Evolutionary conservation across 768 basidiomycete genomes (phyloP), one percentile per base, ranked within the genome.

Genomic region (Trametes meyenii): DNA sequence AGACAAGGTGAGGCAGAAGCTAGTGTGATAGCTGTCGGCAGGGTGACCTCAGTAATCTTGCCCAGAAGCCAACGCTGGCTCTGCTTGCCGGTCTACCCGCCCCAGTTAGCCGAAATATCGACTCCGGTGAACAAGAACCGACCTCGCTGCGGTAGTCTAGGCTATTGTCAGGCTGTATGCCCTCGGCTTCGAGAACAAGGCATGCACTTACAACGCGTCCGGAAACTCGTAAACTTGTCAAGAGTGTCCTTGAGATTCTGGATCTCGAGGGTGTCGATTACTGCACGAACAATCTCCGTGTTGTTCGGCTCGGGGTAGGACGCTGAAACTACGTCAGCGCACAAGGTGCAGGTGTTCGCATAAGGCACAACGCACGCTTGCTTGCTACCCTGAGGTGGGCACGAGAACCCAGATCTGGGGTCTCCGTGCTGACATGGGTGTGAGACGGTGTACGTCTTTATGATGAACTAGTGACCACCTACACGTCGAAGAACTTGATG

Each of bases 401-500:
- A 19, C 72, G 74, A 24, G 71, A 72, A 35, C 81, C 87, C 40
- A 89, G 78, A 49, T 84, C 77, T 68, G 79, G 85, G n/a, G 89
- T 83, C 59, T 94, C 90, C 57, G 92, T 93, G 49, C 92, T 93
- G 66, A 39, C 61, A 63, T 62, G 60, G 44, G 29, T 33, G n/a
- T 35, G 13, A 40, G 56, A 39, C 49, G 44, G n/a, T 42, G 49
- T 50, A 61, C 21, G 50, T 36, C 50, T 56, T 39, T 40, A 59
- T 46, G 49, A 55, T 43, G 13, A 13, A 17, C 46, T 40, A 54
- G 58, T 60, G 43, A 40, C 43, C 46, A 55, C 64, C 54, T 74
- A 92, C 90, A 96, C 82, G 73, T 96, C 94, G 76, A 96, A 90
- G 81, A 95, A 96, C 55, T 83, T 88, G 76, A 86, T 69, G 63